Base-by-base conservation (phyloP, 2,329 filamentous ascomycete genomes). In the Gremmenia infestans region DNA sequence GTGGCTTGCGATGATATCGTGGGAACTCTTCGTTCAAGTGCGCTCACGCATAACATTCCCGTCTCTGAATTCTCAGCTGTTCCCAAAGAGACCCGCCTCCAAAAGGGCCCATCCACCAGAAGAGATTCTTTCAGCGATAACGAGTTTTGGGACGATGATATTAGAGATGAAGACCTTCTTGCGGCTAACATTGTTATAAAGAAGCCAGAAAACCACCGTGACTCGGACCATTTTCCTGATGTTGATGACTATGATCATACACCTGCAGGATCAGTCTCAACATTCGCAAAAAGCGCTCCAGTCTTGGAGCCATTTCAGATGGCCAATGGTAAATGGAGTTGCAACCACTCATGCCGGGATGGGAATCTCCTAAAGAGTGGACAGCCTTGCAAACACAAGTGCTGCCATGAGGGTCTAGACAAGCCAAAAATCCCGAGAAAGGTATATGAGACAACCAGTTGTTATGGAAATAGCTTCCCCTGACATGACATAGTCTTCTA, bases 1-100 rank as follows among this genome's bases (percentile, higher is more conserved):
- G 77, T 92, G 49, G 88, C 89, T 70, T 97, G 92, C 62, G 93
- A 97, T 72, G 86, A 91, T 45, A 87, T 97, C 64, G 89, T 85
- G 3, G 83, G 83, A 1, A 85, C 83, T 0, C 68, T 63, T 6
- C 60, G 58, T 36, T 63, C 57, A 14, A 60, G 47, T 48, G 46
- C 61, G 42, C 51, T 71, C 7, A 58, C 64, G 28, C 67, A 61
- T 28, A 59, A 71, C 36, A 65, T 74, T 52, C 70, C 71, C 5
- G 59, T 63, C 14, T 70, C 65, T 5, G 70, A 65, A 9, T 74
- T 75, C 56, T 63, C 64, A 40, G 11, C 52, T 23, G 8, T 28
- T 32, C 15, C 35, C 43, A 17, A 47, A 35, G 23, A 48, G n/a
- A 25, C 28, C 39, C 4, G 5, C n/a, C 58, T 51, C 35, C 17